Conservation (phyloP, 2,329 filamentous ascomycete species). For the Sporothrix euskadiensis region DNA sequence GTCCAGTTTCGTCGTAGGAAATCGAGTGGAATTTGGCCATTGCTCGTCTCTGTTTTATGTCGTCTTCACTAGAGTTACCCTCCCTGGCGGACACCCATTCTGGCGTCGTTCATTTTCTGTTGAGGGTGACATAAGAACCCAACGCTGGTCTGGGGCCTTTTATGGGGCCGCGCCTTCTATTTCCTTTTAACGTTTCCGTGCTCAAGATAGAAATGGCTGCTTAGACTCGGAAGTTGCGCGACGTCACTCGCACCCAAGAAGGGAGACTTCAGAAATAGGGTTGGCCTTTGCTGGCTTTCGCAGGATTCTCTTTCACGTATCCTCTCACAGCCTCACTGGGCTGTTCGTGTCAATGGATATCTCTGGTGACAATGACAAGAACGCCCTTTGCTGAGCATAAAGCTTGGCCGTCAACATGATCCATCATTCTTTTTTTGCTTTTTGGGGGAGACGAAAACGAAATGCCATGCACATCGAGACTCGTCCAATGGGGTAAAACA, state of each 20-base stretch:
- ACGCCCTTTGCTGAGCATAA: background rate
- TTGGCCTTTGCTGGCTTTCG: background rate
- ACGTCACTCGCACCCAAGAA: background rate
- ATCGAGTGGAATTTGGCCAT: background rate
- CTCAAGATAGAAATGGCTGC: too few species aligned
- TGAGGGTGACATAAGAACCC: background rate
- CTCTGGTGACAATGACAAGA: background rate
- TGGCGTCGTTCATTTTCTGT: too few species aligned
- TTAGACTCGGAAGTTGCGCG: too few species aligned
- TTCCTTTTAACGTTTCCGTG: background rate
- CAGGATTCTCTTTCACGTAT: background rate
- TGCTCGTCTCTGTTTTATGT: background rate
- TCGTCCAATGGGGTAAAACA: too few species aligned
- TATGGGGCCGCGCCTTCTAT: background rate
- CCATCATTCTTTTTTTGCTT: background rate
- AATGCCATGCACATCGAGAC: background rate
- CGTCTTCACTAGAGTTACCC: background rate
- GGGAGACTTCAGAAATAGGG: background rate
- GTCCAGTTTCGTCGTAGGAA: background rate
- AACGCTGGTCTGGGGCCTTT: background rate
- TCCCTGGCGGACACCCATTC: background rate
- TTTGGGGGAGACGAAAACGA: background rate
- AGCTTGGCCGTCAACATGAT: background rate
- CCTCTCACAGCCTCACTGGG: background rate
- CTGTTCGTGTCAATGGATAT: background rate